Conservation (phyloP, 140 eudicot species). For the Ambrosia hybrid region DNA sequence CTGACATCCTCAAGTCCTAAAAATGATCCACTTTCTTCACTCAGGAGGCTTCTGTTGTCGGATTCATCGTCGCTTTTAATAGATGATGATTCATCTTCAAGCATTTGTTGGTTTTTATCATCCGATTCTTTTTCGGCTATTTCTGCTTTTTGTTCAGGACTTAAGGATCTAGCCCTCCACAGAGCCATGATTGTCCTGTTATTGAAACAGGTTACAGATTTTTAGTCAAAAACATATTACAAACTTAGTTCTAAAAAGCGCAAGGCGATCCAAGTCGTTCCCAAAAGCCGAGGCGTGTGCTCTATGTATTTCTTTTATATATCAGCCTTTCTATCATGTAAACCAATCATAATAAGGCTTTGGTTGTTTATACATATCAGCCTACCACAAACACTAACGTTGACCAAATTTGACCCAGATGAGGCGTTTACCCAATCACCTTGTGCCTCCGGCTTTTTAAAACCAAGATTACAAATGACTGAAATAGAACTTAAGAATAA, state of each 20-base stretch:
- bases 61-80: slow-evolving; percentile 62
- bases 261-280: not conserved
- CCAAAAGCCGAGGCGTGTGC: too few species aligned
- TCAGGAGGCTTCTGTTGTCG: slow-evolving; percentile 54
- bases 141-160: slow-evolving; percentile 85
- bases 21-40: slow-evolving; percentile 84
- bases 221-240: slow-evolving; percentile 10
- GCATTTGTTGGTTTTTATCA: slow-evolving; percentile 42
- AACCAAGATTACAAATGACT: not conserved
- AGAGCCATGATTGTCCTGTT: slow-evolving; percentile 91
- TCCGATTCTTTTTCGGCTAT: slow-evolving; percentile 79
- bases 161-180: slow-evolving; percentile 89
- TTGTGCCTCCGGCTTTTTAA: not conserved
- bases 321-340: too few species aligned
- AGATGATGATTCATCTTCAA: slow-evolving; percentile 60
- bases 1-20: slow-evolving; percentile 71
- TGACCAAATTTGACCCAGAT: not conserved
- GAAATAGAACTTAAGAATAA: not conserved
- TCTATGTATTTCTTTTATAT: not conserved
- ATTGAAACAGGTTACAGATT: slow-evolving; percentile 3
- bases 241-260: not conserved
- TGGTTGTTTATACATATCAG: too few species aligned
- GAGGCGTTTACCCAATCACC: too few species aligned
- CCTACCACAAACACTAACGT: not conserved
- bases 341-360: too few species aligned